A percentile compares a stretch with the other conserved stretches of the same genome.
Conservation (phyloP, 2,329 filamentous ascomycete genomes). For the Trichoderma lentiforme region DNA sequence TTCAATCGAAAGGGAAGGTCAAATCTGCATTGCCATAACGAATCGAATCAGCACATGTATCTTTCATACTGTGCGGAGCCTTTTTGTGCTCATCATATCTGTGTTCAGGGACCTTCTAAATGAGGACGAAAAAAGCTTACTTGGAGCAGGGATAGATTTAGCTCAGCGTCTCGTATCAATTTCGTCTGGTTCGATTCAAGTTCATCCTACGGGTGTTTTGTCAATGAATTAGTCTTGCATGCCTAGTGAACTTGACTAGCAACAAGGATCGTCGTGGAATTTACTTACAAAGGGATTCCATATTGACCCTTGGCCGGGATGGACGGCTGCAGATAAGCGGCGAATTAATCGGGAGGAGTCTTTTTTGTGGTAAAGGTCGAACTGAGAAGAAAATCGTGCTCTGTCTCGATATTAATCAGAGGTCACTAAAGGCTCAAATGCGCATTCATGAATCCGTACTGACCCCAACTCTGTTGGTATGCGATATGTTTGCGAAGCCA, state of each 20-base stretch:
- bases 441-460: background rate
- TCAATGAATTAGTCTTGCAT: background rate
- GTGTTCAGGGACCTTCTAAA: background rate
- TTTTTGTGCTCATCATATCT: background rate
- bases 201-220: background rate
- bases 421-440: background rate
- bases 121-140: background rate
- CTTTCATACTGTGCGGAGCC: background rate
- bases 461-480: background rate
- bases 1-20: constrained; percentile 4
- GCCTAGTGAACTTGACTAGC: background rate
- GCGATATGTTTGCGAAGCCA: background rate
- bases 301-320: background rate
- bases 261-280: background rate
- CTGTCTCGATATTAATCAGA: background rate
- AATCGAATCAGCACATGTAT: background rate
- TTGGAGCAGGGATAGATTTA: background rate
- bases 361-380: background rate
- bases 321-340: background rate
- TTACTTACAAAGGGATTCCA: background rate
- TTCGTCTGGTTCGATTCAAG: background rate
- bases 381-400: background rate
- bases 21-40: background rate
- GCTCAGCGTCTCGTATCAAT: background rate
- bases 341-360: background rate